Evolutionary conservation across 129 eudicot species (phyloP).

Genomic region (Pulicaria dysenterica): DNA sequence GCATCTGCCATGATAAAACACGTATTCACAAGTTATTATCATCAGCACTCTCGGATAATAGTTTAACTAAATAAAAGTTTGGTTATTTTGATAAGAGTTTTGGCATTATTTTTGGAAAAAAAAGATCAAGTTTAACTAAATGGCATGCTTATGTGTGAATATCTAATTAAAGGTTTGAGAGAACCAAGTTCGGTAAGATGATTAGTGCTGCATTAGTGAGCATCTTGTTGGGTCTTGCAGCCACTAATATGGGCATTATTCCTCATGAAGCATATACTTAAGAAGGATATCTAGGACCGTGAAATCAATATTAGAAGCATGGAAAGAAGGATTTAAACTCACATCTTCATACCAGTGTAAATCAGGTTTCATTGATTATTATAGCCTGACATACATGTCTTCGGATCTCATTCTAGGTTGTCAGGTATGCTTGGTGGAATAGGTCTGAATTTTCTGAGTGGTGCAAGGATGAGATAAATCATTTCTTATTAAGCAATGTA

Average conservation of each 20-base stretch:
- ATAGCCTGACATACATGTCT: not conserved
- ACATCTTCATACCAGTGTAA: not conserved
- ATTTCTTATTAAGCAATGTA: slow-evolving; percentile 11
- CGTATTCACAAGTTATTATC: no score
- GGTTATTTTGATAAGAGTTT: no score
- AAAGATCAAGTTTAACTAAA: not conserved
- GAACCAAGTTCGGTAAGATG: slow-evolving; percentile 77
- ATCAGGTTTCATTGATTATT: not conserved
- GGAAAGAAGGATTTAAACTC: not conserved
- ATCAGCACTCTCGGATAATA: no score
- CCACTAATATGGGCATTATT: slow-evolving; percentile 73
- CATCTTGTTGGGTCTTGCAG: slow-evolving; percentile 72
- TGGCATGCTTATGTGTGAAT: slow-evolving; percentile 22
- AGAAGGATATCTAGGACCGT: slow-evolving; percentile 7
- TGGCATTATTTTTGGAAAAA: no score
- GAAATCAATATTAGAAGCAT: not conserved
- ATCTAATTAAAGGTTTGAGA: slow-evolving; percentile 67
- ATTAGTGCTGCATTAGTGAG: slow-evolving; percentile 89
- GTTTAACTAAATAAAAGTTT: no score
- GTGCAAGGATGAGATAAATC: slow-evolving; percentile 23
- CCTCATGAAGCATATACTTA: slow-evolving; percentile 60
- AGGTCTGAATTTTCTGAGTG: slow-evolving; percentile 13
- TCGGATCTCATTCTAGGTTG: slow-evolving; percentile 9
- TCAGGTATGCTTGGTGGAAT: slow-evolving; percentile 15
- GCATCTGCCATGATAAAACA: no score